phyloP scores from a whole-genome alignment of 2,329 filamentous ascomycete species.

The Neonectria faginata region DNA sequence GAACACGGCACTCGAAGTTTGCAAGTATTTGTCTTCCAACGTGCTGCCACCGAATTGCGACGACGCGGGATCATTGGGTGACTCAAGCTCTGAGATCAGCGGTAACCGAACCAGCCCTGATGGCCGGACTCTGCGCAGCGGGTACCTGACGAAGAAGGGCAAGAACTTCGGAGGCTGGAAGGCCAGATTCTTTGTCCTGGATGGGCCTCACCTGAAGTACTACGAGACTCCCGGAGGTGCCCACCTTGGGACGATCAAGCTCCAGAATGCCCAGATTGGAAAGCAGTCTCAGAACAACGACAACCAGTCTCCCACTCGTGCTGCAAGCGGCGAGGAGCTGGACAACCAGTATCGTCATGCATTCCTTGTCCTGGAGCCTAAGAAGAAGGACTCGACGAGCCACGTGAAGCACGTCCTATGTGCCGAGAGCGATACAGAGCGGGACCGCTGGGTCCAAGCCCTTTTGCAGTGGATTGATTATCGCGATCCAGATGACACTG shows the following conservation, averaged over 20 bases:
- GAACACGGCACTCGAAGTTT: constrained; percentile 81
- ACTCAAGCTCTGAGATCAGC: constrained; percentile 41
- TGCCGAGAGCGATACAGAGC: constrained; percentile 91
- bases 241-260: constrained; percentile 92
- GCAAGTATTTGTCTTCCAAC: constrained; percentile 83
- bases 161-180: constrained; percentile 99
- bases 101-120: constrained; percentile 65
- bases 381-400: constrained; percentile 91
- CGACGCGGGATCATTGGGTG: constrained; percentile 57
- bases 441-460: constrained; percentile 93
- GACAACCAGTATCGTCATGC: constrained; percentile 98
- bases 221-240: constrained; percentile 91
- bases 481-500: constrained; percentile 67
- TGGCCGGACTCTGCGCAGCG: constrained; percentile 79
- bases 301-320: constrained; percentile 70
- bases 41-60: constrained; percentile 72
- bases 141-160: constrained; percentile 94
- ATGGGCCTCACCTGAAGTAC: constrained; percentile 79
- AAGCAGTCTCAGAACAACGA: constrained; percentile 75
- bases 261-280: constrained; percentile 90
- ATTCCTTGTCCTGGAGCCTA: constrained; percentile 93
- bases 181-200: constrained; percentile 74
- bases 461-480: constrained; percentile 90
- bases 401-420: constrained; percentile 94
- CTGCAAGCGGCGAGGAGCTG: constrained; percentile 72